phyloP scores from a whole-genome alignment of 2,329 filamentous ascomycete genomes.

The Venturiaceae sp. region DNA sequence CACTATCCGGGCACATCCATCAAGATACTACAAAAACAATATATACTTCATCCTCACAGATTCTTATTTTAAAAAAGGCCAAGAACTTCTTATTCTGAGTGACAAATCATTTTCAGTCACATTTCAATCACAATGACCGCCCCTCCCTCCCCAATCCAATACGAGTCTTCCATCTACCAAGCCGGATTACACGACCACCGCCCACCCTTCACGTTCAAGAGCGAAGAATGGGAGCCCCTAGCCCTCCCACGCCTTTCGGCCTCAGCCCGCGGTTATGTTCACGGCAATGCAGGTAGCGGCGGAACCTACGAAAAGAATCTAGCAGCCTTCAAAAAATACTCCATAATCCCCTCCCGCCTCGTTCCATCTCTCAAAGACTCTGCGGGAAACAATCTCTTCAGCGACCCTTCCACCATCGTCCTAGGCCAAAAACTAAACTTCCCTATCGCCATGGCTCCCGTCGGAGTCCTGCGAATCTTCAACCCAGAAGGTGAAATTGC shows the following conservation, averaged over 20 bases:
- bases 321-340: constrained; percentile 28
- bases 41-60: too few species aligned
- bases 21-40: too few species aligned
- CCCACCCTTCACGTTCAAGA: not conserved
- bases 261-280: constrained; percentile 27
- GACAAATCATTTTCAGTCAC: too few species aligned
- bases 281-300: constrained; percentile 25
- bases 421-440: constrained; percentile 34
- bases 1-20: not conserved
- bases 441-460: constrained; percentile 54
- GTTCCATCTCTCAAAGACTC: constrained; percentile 23
- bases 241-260: not conserved
- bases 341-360: constrained; percentile 29
- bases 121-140: not conserved
- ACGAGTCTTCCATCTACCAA: not conserved
- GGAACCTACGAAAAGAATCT: constrained; percentile 25
- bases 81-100: too few species aligned
- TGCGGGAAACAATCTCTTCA: constrained; percentile 12
- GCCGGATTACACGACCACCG: not conserved
- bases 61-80: too few species aligned
- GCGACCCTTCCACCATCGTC: constrained; percentile 13
- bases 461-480: constrained; percentile 60
- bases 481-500: constrained; percentile 57
- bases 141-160: not conserved
- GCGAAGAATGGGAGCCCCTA: not conserved